These are phyloP conservation scores for Phialophora chinensis DNA, from an alignment of 2,329 filamentous ascomycete genomes.

Conservation along the genomic window DNA sequence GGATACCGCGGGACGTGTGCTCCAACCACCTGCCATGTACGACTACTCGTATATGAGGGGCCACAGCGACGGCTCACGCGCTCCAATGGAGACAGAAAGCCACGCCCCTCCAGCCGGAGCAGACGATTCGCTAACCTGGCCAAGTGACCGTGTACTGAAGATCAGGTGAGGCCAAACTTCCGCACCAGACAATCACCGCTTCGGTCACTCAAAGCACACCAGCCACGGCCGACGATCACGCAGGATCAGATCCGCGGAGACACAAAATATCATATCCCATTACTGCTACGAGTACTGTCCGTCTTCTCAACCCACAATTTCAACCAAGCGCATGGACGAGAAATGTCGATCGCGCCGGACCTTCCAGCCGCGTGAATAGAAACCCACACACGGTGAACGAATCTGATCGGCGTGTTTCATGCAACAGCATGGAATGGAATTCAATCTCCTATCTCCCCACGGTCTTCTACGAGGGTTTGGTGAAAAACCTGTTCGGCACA, in stretches of 20 bases:
- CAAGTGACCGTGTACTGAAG: background rate
- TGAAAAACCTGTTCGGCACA: slow-evolving; percentile 78
- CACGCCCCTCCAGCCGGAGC: background rate
- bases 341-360: background rate
- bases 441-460: background rate
- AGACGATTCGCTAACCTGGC: background rate
- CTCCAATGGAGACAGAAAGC: background rate
- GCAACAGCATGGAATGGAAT: background rate
- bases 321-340: background rate
- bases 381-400: background rate
- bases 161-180: slow-evolving; percentile 11
- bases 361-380: background rate
- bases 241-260: slow-evolving; percentile 1
- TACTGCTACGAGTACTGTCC: background rate
- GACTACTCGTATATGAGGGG: background rate
- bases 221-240: slow-evolving; percentile 5
- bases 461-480: slow-evolving; percentile 33
- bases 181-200: slow-evolving; percentile 9
- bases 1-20: background rate
- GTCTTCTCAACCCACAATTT: background rate
- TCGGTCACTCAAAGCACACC: background rate
- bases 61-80: too few species aligned
- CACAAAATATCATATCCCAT: background rate
- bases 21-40: background rate
- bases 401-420: background rate